A percentile compares a stretch with the other conserved stretches of the same genome.
Conservation (phyloP, 1,284 basidiomycete genomes). For the Pseudozyma sp. region DNA sequence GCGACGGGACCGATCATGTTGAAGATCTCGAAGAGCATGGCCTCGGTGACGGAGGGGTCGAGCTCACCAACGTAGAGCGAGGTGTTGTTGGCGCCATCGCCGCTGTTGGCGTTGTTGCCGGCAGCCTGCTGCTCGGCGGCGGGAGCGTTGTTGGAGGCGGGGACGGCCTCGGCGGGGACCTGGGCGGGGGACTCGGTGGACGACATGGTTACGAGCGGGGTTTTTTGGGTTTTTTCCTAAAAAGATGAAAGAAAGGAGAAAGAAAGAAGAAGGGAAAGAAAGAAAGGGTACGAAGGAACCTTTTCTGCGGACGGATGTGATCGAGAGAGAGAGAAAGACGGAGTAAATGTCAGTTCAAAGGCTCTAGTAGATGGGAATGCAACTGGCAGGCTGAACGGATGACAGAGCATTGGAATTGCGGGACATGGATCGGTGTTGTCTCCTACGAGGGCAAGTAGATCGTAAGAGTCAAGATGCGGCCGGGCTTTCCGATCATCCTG, state of each 20-base stretch:
- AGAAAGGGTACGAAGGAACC: constrained; percentile 37
- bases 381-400: not conserved
- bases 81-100: constrained; percentile 70
- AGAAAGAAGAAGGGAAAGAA: constrained; percentile 22
- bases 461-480: too few species aligned
- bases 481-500: too few species aligned
- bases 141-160: constrained; percentile 38
- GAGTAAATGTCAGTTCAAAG: constrained; percentile 13
- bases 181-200: constrained; percentile 54
- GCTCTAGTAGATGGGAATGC: not conserved
- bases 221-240: constrained; percentile 22
- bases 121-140: constrained; percentile 64
- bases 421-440: too few species aligned
- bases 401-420: not conserved
- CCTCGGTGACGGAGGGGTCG: constrained; percentile 96
- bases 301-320: constrained; percentile 16
- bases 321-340: not conserved
- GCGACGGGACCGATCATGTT: constrained; percentile 99
- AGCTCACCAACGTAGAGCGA: constrained; percentile 99
- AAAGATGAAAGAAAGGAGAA: constrained; percentile 4
- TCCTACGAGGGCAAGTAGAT: too few species aligned
- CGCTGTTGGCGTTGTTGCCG: constrained; percentile 36
- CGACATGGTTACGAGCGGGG: constrained; percentile 45
- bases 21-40: constrained; percentile 99
- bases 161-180: constrained; percentile 51